Percentiles rank a stretch among this genome's conserved stretches.
Conservation (phyloP, 495 filamentous ascomycete genomes). For the Copromyces sp. region DNA sequence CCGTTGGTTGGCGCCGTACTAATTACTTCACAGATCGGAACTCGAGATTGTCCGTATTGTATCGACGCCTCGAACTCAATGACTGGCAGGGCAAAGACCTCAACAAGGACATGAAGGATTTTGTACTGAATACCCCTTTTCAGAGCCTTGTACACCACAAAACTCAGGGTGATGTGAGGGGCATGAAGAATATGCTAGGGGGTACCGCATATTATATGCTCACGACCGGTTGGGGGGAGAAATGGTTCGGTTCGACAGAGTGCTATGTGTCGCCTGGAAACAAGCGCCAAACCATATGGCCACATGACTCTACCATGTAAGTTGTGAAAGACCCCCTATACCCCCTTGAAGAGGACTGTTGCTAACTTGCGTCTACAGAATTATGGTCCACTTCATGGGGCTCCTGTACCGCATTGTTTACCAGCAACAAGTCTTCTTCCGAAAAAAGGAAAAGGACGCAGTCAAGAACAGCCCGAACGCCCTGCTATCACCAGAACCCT, state of each 20-base stretch:
- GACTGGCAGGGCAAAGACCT: not conserved
- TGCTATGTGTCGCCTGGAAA: not conserved
- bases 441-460: not conserved
- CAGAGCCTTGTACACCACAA: not conserved
- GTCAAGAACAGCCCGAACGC: not conserved
- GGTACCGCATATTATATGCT: slow-evolving; percentile 1
- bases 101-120: not conserved
- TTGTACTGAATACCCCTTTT: not conserved
- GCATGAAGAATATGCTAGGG: not conserved
- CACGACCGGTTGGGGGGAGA: slow-evolving; percentile 1
- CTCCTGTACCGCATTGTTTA: not conserved
- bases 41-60: not conserved
- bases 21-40: not conserved
- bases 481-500: not conserved
- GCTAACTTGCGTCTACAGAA: not conserved
- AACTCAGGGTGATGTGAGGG: not conserved
- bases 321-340: not conserved
- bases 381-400: not conserved
- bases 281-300: slow-evolving; percentile 1
- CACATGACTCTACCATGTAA: not conserved
- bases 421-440: not conserved
- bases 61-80: slow-evolving; percentile 1
- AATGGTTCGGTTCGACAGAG: slow-evolving; percentile 3
- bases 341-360: not conserved
- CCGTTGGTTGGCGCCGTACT: not conserved